Base-by-base conservation (phyloP, 179 eudicot species). In the Silene vulgaris region DNA sequence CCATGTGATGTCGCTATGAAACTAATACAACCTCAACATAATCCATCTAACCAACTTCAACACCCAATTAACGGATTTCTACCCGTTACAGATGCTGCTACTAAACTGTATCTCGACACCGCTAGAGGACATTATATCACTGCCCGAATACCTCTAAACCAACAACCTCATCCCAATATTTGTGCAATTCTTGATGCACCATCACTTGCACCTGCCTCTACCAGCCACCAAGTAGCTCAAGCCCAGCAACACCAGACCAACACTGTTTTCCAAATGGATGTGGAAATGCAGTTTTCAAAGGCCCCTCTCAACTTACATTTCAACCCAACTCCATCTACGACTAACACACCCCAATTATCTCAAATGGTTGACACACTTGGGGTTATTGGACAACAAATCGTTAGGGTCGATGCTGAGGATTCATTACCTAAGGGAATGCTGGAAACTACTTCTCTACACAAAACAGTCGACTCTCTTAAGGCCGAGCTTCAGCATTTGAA, bases 61-160 rank as follows among this genome's bases (percentile, higher is more conserved):
- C 74, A 57, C 69, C 76, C 57, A 6, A 43, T 40, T 14, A 59
- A 35, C 57, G 62, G 17, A 11, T 70, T 50, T 71, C 75, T 35
- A 17, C 66, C 30, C 26, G 43, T 77, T 16, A 29, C 29, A 3
- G 50, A 43, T 77, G 75, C 75, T 29, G 56, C 73, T n/a, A 73
- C 65, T 68, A 73, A 72, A 70, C 80, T 67, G 23, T 80, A 80
- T 76, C 43, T 80, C 50, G 83, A 80, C 32, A 76, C 77, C 67
- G 83, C 79, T 14, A 76, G 83, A 57, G 83, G 71, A 21, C 77
- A 80, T 76, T 80, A 80, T 48, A 12, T 80, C 71, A 80, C 77
- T 72, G 77, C 65, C 43, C 74, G 77, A 71, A 59, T 65, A 67
- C 61, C 65, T n/a, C 74, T 68, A n/a, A 76, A 80, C 71, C 76